Evolutionary conservation across 2,329 filamentous ascomycete genomes (phyloP).

Genomic region (Madurella fahalii): DNA sequence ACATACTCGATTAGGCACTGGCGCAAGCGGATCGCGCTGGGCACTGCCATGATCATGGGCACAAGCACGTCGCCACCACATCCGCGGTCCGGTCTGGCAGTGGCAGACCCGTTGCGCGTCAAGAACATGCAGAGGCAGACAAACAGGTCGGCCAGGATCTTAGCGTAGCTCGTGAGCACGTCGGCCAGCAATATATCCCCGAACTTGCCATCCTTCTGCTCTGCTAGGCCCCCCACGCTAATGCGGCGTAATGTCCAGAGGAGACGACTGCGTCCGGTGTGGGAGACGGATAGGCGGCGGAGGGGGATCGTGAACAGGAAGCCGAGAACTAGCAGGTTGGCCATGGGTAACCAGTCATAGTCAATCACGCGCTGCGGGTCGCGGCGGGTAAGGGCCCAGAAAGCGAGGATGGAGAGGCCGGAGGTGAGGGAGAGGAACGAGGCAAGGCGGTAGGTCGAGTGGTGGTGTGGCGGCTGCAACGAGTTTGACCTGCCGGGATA

Average conservation of each 20-base stretch:
- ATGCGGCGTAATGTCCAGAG: conserved; percentile 73
- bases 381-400: conserved; percentile 77
- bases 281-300: conserved; percentile 57
- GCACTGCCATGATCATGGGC: conserved; percentile 77
- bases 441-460: conserved; percentile 82
- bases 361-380: conserved; percentile 64
- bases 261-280: conserved; percentile 69
- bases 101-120: conserved; percentile 64
- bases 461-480: conserved; percentile 69
- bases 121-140: conserved; percentile 92
- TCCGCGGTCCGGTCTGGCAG: conserved; percentile 71
- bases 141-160: conserved; percentile 85
- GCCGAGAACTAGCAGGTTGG: conserved; percentile 70
- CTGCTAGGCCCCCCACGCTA: conserved; percentile 78
- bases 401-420: conserved; percentile 66
- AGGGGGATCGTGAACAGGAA: conserved; percentile 70
- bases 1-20: conserved; percentile 89
- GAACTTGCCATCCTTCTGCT: conserved; percentile 85
- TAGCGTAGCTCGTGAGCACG: conserved; percentile 90
- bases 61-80: conserved; percentile 78
- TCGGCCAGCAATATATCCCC: conserved; percentile 92
- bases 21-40: conserved; percentile 79
- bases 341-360: conserved; percentile 83
- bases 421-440: conserved; percentile 70
- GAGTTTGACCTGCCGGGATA: conserved; percentile 73